Conservation (phyloP, 2,329 filamentous ascomycete species). For the Fusarium continuum region DNA sequence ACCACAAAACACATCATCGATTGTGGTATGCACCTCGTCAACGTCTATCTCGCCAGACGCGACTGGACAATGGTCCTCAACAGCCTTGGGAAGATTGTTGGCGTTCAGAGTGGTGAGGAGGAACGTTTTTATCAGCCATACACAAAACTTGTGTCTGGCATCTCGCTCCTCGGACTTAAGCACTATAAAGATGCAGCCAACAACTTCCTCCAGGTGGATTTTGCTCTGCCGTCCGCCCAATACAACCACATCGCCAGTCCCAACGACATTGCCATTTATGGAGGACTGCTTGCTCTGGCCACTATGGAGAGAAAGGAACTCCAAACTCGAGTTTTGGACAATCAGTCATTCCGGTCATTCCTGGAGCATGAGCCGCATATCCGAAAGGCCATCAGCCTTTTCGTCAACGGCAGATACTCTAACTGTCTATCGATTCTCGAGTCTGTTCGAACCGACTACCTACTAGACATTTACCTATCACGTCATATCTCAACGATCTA, state of each 20-base stretch:
- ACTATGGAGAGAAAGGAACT: slow-evolving; percentile 85
- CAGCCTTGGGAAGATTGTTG: slow-evolving; percentile 70
- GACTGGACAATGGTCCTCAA: slow-evolving; percentile 78
- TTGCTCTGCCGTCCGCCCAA: slow-evolving; percentile 57
- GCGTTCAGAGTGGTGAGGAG: slow-evolving; percentile 58
- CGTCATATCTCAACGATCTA: slow-evolving; percentile 77
- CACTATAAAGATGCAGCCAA: slow-evolving; percentile 71
- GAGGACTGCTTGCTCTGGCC: slow-evolving; percentile 87
- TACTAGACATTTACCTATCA: slow-evolving; percentile 88
- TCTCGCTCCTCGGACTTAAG: slow-evolving; percentile 58
- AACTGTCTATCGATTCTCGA: slow-evolving; percentile 85
- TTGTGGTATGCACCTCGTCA: slow-evolving; percentile 81
- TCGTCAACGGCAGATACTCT: slow-evolving; percentile 90
- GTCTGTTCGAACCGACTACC: slow-evolving; percentile 82
- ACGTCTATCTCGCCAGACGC: slow-evolving; percentile 76
- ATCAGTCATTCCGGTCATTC: slow-evolving; percentile 81
- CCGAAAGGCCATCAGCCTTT: slow-evolving; percentile 87
- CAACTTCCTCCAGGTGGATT: slow-evolving; percentile 73
- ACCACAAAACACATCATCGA: slow-evolving; percentile 84
- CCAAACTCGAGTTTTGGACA: slow-evolving; percentile 80
- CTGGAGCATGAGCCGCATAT: slow-evolving; percentile 95
- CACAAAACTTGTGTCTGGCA: slow-evolving; percentile 60
- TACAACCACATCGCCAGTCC: slow-evolving; percentile 79
- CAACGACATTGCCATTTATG: slow-evolving; percentile 93
- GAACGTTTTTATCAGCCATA: slow-evolving; percentile 58